phyloP scores from a whole-genome alignment of 2,329 filamentous ascomycete genomes.

The Sclerotinia sclerotiorum region DNA sequence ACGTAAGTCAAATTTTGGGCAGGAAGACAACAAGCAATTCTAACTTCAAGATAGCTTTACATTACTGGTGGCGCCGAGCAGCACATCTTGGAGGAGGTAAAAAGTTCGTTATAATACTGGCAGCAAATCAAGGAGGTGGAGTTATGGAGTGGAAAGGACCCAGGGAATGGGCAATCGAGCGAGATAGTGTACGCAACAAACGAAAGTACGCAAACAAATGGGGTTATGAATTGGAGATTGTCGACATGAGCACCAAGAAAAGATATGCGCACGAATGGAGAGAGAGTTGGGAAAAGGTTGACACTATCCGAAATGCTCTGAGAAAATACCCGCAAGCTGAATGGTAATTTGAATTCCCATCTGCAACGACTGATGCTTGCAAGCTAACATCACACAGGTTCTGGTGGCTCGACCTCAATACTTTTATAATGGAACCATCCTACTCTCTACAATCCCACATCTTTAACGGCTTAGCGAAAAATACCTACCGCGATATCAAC shows the following conservation, averaged over 20 bases:
- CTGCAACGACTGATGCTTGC: not conserved
- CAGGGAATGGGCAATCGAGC: slow-evolving; percentile 95
- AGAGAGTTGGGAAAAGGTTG: slow-evolving; percentile 99
- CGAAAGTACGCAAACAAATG: slow-evolving; percentile 80
- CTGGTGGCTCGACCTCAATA: slow-evolving; percentile 98
- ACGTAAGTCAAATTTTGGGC: slow-evolving; percentile 57
- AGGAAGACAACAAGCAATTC: not conserved
- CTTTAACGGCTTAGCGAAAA: slow-evolving; percentile 73
- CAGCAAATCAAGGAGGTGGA: slow-evolving; percentile 90
- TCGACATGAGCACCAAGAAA: slow-evolving; percentile 99
- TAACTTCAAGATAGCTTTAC: slow-evolving; percentile 38
- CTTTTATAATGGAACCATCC: slow-evolving; percentile 94
- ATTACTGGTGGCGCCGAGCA: slow-evolving; percentile 68
- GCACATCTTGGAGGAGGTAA: slow-evolving; percentile 76
- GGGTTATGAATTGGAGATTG: slow-evolving; percentile 95
- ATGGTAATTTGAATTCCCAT: slow-evolving; percentile 64
- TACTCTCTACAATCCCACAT: slow-evolving; percentile 89
- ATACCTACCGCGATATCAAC: slow-evolving; percentile 94
- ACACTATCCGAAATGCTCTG: slow-evolving; percentile 84
- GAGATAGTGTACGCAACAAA: slow-evolving; percentile 95
- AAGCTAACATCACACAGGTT: slow-evolving; percentile 63
- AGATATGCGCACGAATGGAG: slow-evolving; percentile 98
- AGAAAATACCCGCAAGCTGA: slow-evolving; percentile 93
- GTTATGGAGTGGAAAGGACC: slow-evolving; percentile 99
- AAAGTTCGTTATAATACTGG: slow-evolving; percentile 91